Evolutionary conservation across 176 grass and related monocot species (phyloP).

Genomic region (Oryza glumipatula): DNA sequence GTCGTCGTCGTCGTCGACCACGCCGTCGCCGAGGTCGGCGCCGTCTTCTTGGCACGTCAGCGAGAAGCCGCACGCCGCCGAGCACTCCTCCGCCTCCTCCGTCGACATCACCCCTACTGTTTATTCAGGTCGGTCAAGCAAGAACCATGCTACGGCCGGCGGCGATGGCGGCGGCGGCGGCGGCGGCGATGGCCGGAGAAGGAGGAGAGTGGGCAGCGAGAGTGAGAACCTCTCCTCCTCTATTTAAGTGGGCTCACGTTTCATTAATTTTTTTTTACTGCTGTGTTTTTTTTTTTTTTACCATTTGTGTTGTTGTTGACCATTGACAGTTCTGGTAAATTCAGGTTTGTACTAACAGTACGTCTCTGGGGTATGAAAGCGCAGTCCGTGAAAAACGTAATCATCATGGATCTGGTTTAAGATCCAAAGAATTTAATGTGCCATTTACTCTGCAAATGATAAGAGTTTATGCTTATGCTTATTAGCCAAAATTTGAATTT

Average conservation of each 20-base stretch:
- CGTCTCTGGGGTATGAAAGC: slow-evolving; percentile 9
- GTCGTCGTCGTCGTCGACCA: slow-evolving; percentile 53
- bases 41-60: slow-evolving; percentile 80
- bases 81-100: slow-evolving; percentile 43
- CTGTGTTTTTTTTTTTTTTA: background rate
- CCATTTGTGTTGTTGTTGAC: background rate
- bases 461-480: background rate
- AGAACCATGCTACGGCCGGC: slow-evolving; percentile 28
- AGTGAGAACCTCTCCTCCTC: slow-evolving; percentile 31
- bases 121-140: background rate
- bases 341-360: background rate
- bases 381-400: slow-evolving; percentile 24
- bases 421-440: background rate
- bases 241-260: slow-evolving; percentile 43
- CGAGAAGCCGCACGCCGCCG: slow-evolving; percentile 58
- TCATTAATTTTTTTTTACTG: slow-evolving; percentile 7
- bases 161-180: slow-evolving; percentile 23
- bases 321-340: slow-evolving; percentile 33
- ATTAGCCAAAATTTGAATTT: too few species aligned
- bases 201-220: slow-evolving; percentile 8
- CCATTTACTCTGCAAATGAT: slow-evolving; percentile 10
- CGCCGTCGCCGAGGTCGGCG: slow-evolving; percentile 53
- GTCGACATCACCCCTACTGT: slow-evolving; percentile 12
- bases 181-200: slow-evolving; percentile 20
- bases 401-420: slow-evolving; percentile 9